Base-by-base conservation (phyloP, 73 alveolate genomes). In the Tetrahymena elliotti region DNA sequence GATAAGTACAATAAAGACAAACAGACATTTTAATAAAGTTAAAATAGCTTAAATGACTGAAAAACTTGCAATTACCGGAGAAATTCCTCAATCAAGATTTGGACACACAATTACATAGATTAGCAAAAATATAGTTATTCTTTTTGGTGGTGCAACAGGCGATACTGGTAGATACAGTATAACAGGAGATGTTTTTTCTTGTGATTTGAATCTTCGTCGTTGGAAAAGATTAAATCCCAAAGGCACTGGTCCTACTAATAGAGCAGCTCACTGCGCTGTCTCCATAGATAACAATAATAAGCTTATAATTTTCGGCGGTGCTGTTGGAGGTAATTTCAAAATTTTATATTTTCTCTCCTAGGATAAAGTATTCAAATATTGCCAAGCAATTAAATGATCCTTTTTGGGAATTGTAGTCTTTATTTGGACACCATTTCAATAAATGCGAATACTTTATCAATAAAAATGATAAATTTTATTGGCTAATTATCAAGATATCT, bases 231-330 rank as follows among this genome's bases (percentile, higher is more conserved):
- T 98, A 68, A 98, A 95, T 53, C 99, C 99, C 52, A 97, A 83
- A 52, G 97, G 97, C 39, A 53, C n/a, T 15, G 95, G 93, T 33
- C 98, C 97, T 82, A 93, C 97, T 18, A 93, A 93, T 88, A 33
- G 96, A 92, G 96, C 97, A 24, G 98, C 97, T n/a, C 97, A 96
- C 94, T 93, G 95, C 20, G 94, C 98, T 33, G 53, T 83, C 96
- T 96, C 96, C 93, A 94, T 95, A 24, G 94, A 53, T 52, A 96
- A 52, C 96, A 97, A 94, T 93, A 52, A 94, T 52, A 97, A 98
- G 98, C 99, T 99, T 16, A 97, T 99, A 93, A 98, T 99, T 95
- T 99, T 99, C 38, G 99, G 99, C 10, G 99, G 99, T 31, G 99
- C 99, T 38, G 99, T 99, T 53, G 99, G 99, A 13, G 98, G 98